A percentile compares a stretch with the other conserved stretches of the same genome.
phyloP scores from a whole-genome alignment of 176 grass and related monocot genomes.

The Chrysopogon serrulatus region DNA sequence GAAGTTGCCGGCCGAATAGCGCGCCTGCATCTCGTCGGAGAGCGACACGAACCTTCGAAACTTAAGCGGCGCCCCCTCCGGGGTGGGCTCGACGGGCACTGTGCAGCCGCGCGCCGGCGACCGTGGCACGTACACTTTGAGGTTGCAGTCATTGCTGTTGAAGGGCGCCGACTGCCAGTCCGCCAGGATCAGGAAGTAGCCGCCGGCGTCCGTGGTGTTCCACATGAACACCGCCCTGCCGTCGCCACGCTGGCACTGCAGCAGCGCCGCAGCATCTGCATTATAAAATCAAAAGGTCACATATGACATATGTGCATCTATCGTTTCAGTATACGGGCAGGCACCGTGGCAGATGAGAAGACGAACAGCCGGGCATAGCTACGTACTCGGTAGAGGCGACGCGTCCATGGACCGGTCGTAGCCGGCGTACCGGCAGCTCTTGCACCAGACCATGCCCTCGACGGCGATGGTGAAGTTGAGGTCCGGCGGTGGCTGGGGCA shows the following conservation, averaged over 20 bases:
- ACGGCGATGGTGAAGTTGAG: conserved; percentile 47
- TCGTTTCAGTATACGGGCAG: background rate
- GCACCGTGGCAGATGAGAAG: background rate
- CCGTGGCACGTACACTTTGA: conserved; percentile 36
- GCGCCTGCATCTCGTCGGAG: conserved; percentile 26
- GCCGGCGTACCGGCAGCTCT: conserved; percentile 28
- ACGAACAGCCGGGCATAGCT: background rate
- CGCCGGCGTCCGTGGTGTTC: conserved; percentile 28
- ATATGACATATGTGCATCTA: background rate
- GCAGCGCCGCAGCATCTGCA: conserved; percentile 44
- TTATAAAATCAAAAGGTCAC: background rate
- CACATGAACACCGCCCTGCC: conserved; percentile 6
- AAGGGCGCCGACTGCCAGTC: conserved; percentile 36
- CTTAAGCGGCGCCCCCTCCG: conserved; percentile 31
- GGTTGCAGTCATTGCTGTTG: conserved; percentile 46
- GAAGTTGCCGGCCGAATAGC: conserved; percentile 44
- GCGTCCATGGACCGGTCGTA: conserved; percentile 19
- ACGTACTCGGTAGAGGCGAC: conserved; percentile 33
- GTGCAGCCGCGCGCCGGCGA: conserved; percentile 33
- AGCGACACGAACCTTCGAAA: conserved; percentile 40
- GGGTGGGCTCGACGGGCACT: background rate
- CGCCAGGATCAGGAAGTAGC: conserved; percentile 62
- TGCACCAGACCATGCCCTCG: conserved; percentile 40
- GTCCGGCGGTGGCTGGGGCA: conserved; percentile 28
- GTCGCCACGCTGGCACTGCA: conserved; percentile 37